Conservation (phyloP, 2,329 filamentous ascomycete genomes). For the Aureobasidium sp. region DNA sequence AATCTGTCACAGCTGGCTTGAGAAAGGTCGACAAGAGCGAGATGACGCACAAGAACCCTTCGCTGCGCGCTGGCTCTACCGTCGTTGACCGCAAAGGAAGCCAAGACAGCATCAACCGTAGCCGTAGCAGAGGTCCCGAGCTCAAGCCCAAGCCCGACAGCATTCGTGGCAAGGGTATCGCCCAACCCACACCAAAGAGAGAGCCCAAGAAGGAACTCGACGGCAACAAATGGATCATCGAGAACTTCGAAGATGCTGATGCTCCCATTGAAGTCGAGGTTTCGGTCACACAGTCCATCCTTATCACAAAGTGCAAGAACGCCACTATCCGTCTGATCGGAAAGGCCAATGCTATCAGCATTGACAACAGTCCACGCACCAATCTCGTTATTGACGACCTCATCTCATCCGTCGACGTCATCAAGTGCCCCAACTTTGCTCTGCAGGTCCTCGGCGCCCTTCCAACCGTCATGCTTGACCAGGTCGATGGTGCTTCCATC, state of each 20-base stretch:
- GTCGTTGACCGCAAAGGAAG: slow-evolving; percentile 53
- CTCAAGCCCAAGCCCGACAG: slow-evolving; percentile 49
- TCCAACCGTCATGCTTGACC: slow-evolving; percentile 83
- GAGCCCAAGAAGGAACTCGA: slow-evolving; percentile 40
- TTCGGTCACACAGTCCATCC: slow-evolving; percentile 74
- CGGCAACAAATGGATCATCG: slow-evolving; percentile 86
- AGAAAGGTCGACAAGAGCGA: slow-evolving; percentile 90
- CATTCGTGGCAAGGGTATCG: slow-evolving; percentile 36
- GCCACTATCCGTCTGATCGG: slow-evolving; percentile 81
- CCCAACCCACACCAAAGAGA: slow-evolving; percentile 16
- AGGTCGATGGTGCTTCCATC: slow-evolving; percentile 81
- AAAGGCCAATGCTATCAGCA: slow-evolving; percentile 93
- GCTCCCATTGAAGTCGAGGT: slow-evolving; percentile 74
- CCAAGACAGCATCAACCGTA: slow-evolving; percentile 44
- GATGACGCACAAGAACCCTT: slow-evolving; percentile 98
- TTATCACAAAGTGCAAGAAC: slow-evolving; percentile 88
- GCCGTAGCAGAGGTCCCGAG: slow-evolving; percentile 78
- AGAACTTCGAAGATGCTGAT: slow-evolving; percentile 76
- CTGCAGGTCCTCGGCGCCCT: slow-evolving; percentile 71
- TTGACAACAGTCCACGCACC: slow-evolving; percentile 80
- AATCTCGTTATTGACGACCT: slow-evolving; percentile 84
- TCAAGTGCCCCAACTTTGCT: slow-evolving; percentile 91
- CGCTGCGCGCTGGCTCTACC: slow-evolving; percentile 62
- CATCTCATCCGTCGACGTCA: slow-evolving; percentile 84
- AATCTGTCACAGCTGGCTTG: slow-evolving; percentile 76